Conservation (phyloP, 2,329 filamentous ascomycete species). For the Chalaropsis ovoidea region DNA sequence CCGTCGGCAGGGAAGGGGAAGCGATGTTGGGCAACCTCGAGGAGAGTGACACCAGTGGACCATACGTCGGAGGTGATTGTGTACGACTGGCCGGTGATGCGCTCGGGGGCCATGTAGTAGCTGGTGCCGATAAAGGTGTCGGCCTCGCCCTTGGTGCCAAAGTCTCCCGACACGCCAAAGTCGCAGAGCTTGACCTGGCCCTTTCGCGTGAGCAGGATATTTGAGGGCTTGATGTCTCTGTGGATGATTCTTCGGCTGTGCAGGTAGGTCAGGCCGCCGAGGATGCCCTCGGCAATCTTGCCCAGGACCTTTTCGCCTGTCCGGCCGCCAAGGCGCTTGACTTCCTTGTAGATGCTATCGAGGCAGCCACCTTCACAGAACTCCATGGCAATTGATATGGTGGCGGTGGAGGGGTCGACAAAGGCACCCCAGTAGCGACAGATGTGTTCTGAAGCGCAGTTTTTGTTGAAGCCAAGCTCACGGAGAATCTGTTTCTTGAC, state of each 20-base stretch:
- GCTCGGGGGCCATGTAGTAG: constrained; percentile 98
- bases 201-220: constrained; percentile 84
- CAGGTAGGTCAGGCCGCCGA: constrained; percentile 88
- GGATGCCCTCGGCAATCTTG: constrained; percentile 89
- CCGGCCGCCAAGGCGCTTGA: constrained; percentile 85
- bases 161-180: constrained; percentile 95
- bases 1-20: constrained; percentile 98
- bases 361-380: constrained; percentile 95
- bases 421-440: constrained; percentile 97
- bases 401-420: constrained; percentile 88
- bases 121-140: constrained; percentile 98
- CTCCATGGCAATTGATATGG: constrained; percentile 98
- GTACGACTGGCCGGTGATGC: constrained; percentile 94
- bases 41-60: constrained; percentile 89
- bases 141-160: constrained; percentile 95
- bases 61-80: constrained; percentile 98
- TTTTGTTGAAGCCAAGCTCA: constrained; percentile 95
- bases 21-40: constrained; percentile 98
- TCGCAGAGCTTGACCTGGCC: constrained; percentile 97
- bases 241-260: constrained; percentile 96
- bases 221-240: constrained; percentile 96
- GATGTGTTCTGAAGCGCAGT: constrained; percentile 90
- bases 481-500: constrained; percentile 97
- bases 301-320: constrained; percentile 96
- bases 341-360: constrained; percentile 94